Base-by-base conservation (phyloP, 495 filamentous ascomycete species). In the Penicillium paradoxum region DNA sequence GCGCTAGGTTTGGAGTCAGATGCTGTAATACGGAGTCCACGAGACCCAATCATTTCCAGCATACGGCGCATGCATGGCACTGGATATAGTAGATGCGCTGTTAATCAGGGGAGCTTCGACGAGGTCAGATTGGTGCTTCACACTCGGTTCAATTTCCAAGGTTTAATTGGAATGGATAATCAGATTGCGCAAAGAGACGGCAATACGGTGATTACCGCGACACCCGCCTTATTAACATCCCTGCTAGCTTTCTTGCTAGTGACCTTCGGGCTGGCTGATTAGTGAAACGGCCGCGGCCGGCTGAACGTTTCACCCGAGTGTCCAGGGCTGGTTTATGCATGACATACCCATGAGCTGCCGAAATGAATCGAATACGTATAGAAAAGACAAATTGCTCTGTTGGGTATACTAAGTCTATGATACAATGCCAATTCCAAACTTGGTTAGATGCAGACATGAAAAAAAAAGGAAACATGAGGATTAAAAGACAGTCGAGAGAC, bases 341-440 rank as follows among this genome's bases (percentile, higher is more conserved):
- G 29, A 53, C 50, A 45, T 53, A 38, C 2, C 27, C 37, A 6
- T 10, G 41, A n/a, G 19, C 17, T 37, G 13, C 34, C 34, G n/a
- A 7, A 24, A 18, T 41, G 29, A 19, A 42, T 22, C 24, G 24
- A 27, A 32, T 7, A 32, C 2, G 4, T 11, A 8, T 27, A 39
- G 19, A 50, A 43, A 64, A 62, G 54, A 57, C 37, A 60, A 59
- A 63, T 62, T 67, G 69, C 68, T 65, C 55, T 58, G 69, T 60
- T 62, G 68, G 71, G 71, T 74, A 74, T 74, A 73, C 70, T 72
- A 71, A 67, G 64, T 74, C 71, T 74, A 74, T 74, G 66, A 60
- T 73, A 74, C 69, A n/a, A 74, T 64, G 65, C 65, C 62, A 65
- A 65, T 3, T 68, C 67, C 60, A 61, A 46, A 59, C 56, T 57